Evolutionary conservation across 2,329 filamentous ascomycete genomes (phyloP), one percentile per base, ranked within the genome.

Genomic region (Aspergillus sp.): DNA sequence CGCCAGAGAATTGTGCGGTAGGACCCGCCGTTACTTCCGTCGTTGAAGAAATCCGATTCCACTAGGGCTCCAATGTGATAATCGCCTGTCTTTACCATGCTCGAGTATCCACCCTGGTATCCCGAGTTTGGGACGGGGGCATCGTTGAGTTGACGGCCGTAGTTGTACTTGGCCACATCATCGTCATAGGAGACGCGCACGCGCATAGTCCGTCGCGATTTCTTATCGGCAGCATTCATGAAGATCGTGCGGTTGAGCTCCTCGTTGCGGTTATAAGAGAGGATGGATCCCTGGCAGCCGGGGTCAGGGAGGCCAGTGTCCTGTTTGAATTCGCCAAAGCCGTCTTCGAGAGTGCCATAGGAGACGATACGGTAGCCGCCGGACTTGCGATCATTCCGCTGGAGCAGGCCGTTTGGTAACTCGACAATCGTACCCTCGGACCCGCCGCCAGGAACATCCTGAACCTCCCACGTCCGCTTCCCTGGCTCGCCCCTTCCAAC

Each of bases 61-160:
- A 62, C 60, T 22, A 62, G 22, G 23, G 60, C 45, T 3, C 60
- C 50, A 19, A 62, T 54, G 22, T 62, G 49, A 8, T 57, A 53
- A 31, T 61, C 59, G 8, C 45, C 53, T 6, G 59, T 61, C 54
- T 61, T 57, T 46, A 46, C 51, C 59, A 61, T 57, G 25, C 59
- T 61, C 23, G 59, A 57, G 53, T 61, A 61, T 5, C 59, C 59
- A 5, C 59, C 59, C 48, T 61, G 31, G 34, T 61, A 38, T 13
- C 59, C 47, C 8, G 53, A 51, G n/a, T 45, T 50, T 3, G 13
- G 7, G 2, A 62, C 60, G 7, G 55, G 34, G 7, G 60, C 55
- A 62, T 62, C 55, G 3, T 38, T 30, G 15, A 55, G 45, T 31
- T 62, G 45, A 22, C 60, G 54, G 3, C 60, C 60, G 11, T 48